A percentile compares a stretch with the other conserved stretches of the same genome.
These are phyloP conservation scores for Crithidia fasciculata DNA, from an alignment of 208 protist genomes.

Conservation along the genomic window DNA sequence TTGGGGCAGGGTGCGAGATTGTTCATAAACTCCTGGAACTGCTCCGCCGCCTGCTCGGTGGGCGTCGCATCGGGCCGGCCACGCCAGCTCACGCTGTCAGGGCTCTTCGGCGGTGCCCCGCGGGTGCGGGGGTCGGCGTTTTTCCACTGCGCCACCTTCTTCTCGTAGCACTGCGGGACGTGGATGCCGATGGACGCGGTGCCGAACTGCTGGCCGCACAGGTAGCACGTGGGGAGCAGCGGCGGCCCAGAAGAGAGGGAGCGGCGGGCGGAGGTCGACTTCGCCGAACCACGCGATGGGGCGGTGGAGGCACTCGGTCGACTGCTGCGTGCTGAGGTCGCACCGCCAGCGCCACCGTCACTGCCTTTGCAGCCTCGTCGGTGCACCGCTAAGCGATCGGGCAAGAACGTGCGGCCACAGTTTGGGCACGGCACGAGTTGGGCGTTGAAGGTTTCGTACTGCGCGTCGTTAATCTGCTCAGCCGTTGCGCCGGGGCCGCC, in stretches of 20 bases:
- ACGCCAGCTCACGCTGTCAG: slow-evolving; percentile 73
- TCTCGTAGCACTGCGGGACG: slow-evolving; percentile 89
- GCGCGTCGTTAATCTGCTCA: slow-evolving; percentile 68
- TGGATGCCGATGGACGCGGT: slow-evolving; percentile 86
- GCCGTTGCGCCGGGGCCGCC: slow-evolving; percentile 40
- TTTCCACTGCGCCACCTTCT: slow-evolving; percentile 87
- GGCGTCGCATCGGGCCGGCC: slow-evolving; percentile 27
- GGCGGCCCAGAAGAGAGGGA: slow-evolving; percentile 39
- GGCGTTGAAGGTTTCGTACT: slow-evolving; percentile 78
- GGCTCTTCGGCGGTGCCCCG: slow-evolving; percentile 72
- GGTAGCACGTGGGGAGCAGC: slow-evolving; percentile 77
- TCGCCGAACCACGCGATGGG: slow-evolving; percentile 11
- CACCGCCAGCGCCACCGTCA: slow-evolving; percentile 8
- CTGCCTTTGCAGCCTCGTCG: slow-evolving; percentile 80
- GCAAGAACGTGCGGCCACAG: slow-evolving; percentile 91
- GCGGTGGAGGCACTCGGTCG: slow-evolving; percentile 4
- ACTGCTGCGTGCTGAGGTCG: slow-evolving; percentile 3
- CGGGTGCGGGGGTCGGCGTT: slow-evolving; percentile 66
- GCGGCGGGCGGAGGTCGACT: slow-evolving; percentile 13
- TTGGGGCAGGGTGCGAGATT: slow-evolving; percentile 91
- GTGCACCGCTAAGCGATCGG: slow-evolving; percentile 91
- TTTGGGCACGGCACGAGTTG: slow-evolving; percentile 86
- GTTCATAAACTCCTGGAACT: slow-evolving; percentile 89
- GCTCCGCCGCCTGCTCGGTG: slow-evolving; percentile 80
- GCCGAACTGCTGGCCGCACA: slow-evolving; percentile 90